Percentiles rank a stretch among this genome's conserved stretches.
These are phyloP conservation scores for Stevia rebaudiana DNA, from an alignment of 140 eudicot species.

Conservation along the genomic window DNA sequence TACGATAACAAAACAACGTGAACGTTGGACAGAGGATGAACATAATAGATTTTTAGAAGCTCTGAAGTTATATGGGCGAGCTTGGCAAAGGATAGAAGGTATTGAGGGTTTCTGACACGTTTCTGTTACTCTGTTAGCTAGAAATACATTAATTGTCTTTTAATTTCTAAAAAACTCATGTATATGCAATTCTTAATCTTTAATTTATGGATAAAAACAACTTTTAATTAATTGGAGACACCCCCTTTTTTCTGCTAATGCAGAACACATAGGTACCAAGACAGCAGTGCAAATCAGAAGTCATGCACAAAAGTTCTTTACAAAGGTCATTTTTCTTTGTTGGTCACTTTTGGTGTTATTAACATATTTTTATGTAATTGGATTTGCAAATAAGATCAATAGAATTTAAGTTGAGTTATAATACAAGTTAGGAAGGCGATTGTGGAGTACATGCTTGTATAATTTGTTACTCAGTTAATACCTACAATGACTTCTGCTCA, in stretches of 20 bases:
- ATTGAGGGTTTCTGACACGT: neutral
- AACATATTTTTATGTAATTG: neutral
- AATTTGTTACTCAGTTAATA: too few species aligned
- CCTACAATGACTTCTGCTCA: neutral
- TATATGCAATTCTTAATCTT: neutral
- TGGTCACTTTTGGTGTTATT: neutral
- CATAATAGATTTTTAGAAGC: conserved; percentile 93
- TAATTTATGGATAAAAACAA: neutral
- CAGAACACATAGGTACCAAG: conserved; percentile 99
- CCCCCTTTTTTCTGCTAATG: conserved; percentile 37
- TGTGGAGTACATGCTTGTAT: too few species aligned
- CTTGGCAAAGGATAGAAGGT: conserved; percentile 99
- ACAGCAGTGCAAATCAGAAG: conserved; percentile 99
- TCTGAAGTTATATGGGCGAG: conserved; percentile 90
- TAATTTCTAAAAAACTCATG: neutral
- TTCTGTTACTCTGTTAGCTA: neutral
- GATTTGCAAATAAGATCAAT: neutral
- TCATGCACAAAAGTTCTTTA: conserved; percentile 98
- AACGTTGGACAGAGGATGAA: conserved; percentile 98
- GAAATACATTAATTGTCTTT: neutral
- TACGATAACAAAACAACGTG: conserved; percentile 98
- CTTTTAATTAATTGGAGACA: conserved; percentile 4
- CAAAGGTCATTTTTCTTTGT: conserved; percentile 63
- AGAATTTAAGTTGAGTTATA: neutral
- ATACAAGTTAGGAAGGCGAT: neutral